Base-by-base conservation (phyloP, 2,329 filamentous ascomycete genomes). In the Alternaria arbusti region DNA sequence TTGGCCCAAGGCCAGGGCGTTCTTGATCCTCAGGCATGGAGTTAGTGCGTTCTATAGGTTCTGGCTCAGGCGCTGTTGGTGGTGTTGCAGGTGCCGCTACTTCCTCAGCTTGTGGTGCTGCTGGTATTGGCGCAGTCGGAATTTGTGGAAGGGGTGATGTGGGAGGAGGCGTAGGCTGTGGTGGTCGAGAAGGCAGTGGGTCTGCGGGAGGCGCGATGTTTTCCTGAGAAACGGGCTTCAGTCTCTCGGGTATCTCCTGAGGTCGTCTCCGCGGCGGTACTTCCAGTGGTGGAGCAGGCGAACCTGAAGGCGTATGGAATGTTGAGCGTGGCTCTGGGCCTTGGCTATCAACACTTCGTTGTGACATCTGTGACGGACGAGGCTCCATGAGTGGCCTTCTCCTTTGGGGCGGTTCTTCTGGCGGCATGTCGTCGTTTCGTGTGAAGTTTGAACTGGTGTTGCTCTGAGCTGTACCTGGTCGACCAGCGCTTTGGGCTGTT, bases 1-100 rank as follows among this genome's bases (percentile, higher is more conserved):
- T 97, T 2, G 94, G 93, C 0, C 93, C 93, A 7, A 97, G 85
- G 1, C 93, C 94, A 17, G 93, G 93, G n/a, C 92, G 84, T 26
- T 86, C 86, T 79, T 80, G 84, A 85, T 77, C 60, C 15, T 72
- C 68, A 6, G 64, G 57, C 84, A 86, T 28, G 77, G 82, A 32
- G 79, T 75, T 22, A 78, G 81, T 23, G 86, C 84, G 66, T 80
- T 82, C 51, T 10, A 65, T 45, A 9, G 57, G 23, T 30, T 64
- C 59, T 25, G 58, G 44, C 30, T 67, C 64, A 25, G 67, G 51
- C 17, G 61, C 52, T 25, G 45, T 28, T 22, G 62, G 62, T 43
- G 69, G 65, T 15, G 58, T 56, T 17, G 58, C 32, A 30, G 68
- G 57, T 10, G 67, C 52, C 51, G 50, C 84, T 84, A 26, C 30